Conservation (phyloP, 208 protist genomes). For the Trypanosoma caninum region DNA sequence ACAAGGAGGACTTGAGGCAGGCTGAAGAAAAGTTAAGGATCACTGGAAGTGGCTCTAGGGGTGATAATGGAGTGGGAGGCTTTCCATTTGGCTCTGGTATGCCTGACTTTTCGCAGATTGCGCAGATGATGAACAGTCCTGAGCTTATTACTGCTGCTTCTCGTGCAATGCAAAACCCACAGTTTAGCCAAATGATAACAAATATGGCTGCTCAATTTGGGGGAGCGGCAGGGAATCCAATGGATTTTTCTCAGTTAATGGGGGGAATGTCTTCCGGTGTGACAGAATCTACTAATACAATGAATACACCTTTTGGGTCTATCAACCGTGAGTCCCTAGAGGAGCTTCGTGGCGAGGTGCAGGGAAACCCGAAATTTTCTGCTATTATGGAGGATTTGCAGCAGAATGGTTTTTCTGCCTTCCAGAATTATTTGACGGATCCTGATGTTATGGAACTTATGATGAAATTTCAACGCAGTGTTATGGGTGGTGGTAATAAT, state of each 20-base stretch:
- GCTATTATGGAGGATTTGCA: conserved; percentile 83
- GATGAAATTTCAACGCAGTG: conserved; percentile 75
- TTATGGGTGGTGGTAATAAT: conserved; percentile 26
- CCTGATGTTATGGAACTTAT: conserved; percentile 90
- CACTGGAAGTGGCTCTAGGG: conserved; percentile 24
- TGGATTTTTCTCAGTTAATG: conserved; percentile 42
- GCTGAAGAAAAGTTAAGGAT: conserved; percentile 75
- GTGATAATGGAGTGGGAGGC: conserved; percentile 29
- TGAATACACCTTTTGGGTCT: conserved; percentile 79
- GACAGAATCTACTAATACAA: conserved; percentile 52
- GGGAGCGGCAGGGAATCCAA: conserved; percentile 36
- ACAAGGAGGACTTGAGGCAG: conserved; percentile 90
- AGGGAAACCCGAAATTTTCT: conserved; percentile 79
- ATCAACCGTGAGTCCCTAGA: conserved; percentile 60
- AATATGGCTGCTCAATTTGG: conserved; percentile 80
- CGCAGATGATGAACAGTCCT: conserved; percentile 89
- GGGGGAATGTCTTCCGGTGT: conserved; percentile 35
- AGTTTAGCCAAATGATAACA: conserved; percentile 80
- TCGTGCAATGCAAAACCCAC: conserved; percentile 89
- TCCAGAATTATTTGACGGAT: conserved; percentile 90
- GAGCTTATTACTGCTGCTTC: conserved; percentile 87
- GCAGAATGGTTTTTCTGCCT: conserved; percentile 71
- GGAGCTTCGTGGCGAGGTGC: conserved; percentile 63
- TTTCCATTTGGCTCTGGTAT: conserved; percentile 46
- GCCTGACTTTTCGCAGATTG: conserved; percentile 75